Evolutionary conservation across 2,329 filamentous ascomycete genomes (phyloP).

Genomic region (Ophiostoma ips): DNA sequence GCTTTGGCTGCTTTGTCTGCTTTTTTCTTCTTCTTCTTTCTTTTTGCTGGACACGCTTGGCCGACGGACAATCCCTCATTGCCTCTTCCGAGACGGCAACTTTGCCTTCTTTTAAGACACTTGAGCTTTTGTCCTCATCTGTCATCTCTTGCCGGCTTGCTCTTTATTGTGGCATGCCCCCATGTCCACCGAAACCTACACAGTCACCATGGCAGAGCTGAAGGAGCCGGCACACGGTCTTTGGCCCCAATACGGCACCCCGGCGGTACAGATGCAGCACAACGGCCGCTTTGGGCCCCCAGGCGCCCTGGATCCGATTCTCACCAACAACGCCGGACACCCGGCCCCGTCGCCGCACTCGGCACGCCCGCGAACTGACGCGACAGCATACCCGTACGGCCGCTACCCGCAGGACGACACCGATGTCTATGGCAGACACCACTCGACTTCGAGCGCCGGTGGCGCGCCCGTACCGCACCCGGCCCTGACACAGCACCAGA

Average conservation of each 20-base stretch:
- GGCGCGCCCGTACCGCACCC: constrained; percentile 18
- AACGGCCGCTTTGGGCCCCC: constrained; percentile 32
- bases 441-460: constrained; percentile 8
- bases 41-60: neutral
- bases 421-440: constrained; percentile 38
- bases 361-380: constrained; percentile 34
- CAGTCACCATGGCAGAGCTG: constrained; percentile 49
- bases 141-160: neutral
- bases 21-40: neutral
- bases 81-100: neutral
- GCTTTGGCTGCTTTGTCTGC: neutral
- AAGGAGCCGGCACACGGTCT: constrained; percentile 45
- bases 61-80: neutral
- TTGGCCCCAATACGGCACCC: constrained; percentile 43
- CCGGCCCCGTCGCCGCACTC: constrained; percentile 29
- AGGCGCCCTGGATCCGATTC: constrained; percentile 32
- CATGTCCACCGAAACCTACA: constrained; percentile 50
- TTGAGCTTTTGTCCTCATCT: neutral
- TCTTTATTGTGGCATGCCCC: constrained; percentile 29
- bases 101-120: neutral
- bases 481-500: constrained; percentile 34
- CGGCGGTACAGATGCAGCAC: constrained; percentile 35
- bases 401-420: constrained; percentile 42
- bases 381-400: constrained; percentile 36
- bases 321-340: constrained; percentile 22